Evolutionary conservation across 2,329 filamentous ascomycete genomes (phyloP), one percentile per base, ranked within the genome.

Genomic region (Aspergillus fijiensis): DNA sequence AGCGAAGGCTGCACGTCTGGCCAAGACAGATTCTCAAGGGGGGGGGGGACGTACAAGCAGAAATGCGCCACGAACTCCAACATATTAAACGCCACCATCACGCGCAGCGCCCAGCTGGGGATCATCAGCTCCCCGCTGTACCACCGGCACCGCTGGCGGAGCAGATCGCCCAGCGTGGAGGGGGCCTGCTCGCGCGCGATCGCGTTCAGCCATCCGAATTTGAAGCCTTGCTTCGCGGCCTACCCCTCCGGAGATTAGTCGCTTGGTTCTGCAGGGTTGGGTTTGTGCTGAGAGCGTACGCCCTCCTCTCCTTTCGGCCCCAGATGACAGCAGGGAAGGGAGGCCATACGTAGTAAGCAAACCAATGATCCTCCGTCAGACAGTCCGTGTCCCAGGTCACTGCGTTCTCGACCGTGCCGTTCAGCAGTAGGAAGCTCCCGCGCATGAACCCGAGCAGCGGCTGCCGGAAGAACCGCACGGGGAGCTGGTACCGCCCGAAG

Each of bases 171-270:
- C 3, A 63, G n/a, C 10, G 49, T 60, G 9, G 35, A 45, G 2
- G 58, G 61, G 2, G 58, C 51, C 42, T 63, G 61, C 27, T 63
- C 58, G 27, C 58, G 55, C 19, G 55, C 52, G 12, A 63, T 53
- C 11, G 58, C 61, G 39, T 63, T 51, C 9, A 60, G 19, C 61
- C 61, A 63, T 29, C 54, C 58, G n/a, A 58, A 63, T 39, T 60
- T 63, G 51, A 55, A 63, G 2, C 58, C 58, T 29, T 52, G 58
- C 2, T 27, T 16, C 4, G 58, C 58, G 35, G 58, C 61, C 61
- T 63, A 19, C 9, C 2, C 14, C 7, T 4, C 5, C 21, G 21
- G 21, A 2, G 21, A 2, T 21, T 21, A 21, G 16, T 19, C 16
- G 4, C 23, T 23, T 23, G 23, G 14, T 12, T 12, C 33, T 35